phyloP scores from a whole-genome alignment of 192 early-diverging fungal species.

The Phlyctochytrium bullatum region DNA sequence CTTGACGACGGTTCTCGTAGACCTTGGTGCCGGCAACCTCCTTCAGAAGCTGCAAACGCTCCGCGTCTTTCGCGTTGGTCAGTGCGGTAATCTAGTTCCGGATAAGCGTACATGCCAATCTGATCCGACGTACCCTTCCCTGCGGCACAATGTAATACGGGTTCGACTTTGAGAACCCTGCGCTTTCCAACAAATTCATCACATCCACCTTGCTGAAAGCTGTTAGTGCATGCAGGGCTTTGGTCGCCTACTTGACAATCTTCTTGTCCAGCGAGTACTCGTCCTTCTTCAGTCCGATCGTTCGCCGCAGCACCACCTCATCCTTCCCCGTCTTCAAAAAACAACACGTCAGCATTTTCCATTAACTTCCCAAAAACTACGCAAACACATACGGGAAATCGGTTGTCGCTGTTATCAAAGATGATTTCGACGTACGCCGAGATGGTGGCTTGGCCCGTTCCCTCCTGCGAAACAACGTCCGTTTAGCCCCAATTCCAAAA shows the following conservation, averaged over 20 bases:
- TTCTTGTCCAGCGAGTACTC: conserved; percentile 98
- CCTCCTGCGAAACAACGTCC: conserved; percentile 61
- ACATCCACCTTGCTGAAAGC: conserved; percentile 79
- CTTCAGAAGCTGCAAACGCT: conserved; percentile 86
- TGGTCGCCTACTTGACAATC: conserved; percentile 67
- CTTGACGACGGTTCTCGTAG: conserved; percentile 87
- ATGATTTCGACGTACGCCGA: conserved; percentile 95
- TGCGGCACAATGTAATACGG: conserved; percentile 99
- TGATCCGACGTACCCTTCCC: conserved; percentile 65
- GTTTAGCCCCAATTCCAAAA: conserved; percentile 5
- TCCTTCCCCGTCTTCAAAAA: conserved; percentile 76
- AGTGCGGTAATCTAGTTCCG: conserved; percentile 74
- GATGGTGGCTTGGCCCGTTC: conserved; percentile 86
- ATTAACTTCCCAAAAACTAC: background rate
- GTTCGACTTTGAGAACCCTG: conserved; percentile 94
- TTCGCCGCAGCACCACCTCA: conserved; percentile 85
- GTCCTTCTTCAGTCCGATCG: conserved; percentile 95
- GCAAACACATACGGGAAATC: conserved; percentile 72
- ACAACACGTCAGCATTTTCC: background rate
- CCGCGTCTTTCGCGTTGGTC: conserved; percentile 91
- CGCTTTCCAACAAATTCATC: conserved; percentile 89
- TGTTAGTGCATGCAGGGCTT: background rate
- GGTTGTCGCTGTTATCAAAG: conserved; percentile 94
- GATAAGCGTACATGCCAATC: background rate
- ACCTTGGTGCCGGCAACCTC: conserved; percentile 97